Evolutionary conservation across 257 asterid species (phyloP).

Genomic region (Henckelia pumila): DNA sequence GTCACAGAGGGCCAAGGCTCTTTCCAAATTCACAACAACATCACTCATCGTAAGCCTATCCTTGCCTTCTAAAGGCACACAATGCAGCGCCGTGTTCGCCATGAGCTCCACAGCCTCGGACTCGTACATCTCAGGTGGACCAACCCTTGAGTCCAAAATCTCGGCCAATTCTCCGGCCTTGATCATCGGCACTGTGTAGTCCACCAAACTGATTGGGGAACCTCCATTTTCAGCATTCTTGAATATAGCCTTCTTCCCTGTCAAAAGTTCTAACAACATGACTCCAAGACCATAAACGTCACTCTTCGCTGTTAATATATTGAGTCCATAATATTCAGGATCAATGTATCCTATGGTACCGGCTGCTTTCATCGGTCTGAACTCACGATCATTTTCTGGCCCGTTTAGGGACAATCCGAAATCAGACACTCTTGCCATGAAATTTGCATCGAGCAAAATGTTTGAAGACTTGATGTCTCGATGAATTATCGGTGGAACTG

Average conservation of each 20-base stretch:
- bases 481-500: conserved; percentile 85
- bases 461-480: conserved; percentile 88
- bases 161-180: conserved; percentile 50
- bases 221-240: conserved; percentile 46
- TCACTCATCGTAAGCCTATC: conserved; percentile 78
- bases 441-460: conserved; percentile 61
- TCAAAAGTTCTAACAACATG: conserved; percentile 64
- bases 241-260: conserved; percentile 77
- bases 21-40: conserved; percentile 71
- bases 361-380: conserved; percentile 54
- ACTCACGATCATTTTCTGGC: conserved; percentile 46
- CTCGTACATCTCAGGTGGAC: conserved; percentile 49
- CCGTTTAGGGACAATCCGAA: conserved; percentile 75
- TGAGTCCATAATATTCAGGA: conserved; percentile 72
- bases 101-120: conserved; percentile 80
- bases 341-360: conserved; percentile 87
- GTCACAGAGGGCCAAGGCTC: conserved; percentile 71
- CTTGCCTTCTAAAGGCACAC: conserved; percentile 81
- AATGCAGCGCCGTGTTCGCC: conserved; percentile 80
- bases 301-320: conserved; percentile 72
- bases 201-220: conserved; percentile 63
- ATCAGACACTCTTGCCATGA: conserved; percentile 79
- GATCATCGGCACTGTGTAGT: conserved; percentile 60
- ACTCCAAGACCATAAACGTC: conserved; percentile 86
- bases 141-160: conserved; percentile 60